phyloP scores from a whole-genome alignment of 805 yeast species.

The Maudiozyma turicensis region DNA sequence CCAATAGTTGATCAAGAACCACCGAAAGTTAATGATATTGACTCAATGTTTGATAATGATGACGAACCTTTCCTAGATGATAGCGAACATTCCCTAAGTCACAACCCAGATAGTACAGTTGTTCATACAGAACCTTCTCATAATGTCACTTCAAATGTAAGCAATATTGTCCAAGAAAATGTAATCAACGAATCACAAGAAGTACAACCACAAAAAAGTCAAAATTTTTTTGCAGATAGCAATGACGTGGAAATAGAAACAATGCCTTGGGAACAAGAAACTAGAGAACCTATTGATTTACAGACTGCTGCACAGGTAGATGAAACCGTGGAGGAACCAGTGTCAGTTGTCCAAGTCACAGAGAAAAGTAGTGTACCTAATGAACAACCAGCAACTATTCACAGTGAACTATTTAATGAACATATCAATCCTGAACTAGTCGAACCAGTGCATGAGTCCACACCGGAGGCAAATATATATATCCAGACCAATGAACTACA shows the following conservation, averaged over 20 bases:
- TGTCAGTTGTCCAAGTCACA: not conserved
- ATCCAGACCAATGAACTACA: not conserved
- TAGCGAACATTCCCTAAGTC: not conserved
- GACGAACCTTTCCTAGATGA: not conserved
- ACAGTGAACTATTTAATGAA: not conserved
- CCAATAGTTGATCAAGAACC: too few relatives aligned
- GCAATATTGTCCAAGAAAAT: not conserved
- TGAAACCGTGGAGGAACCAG: not conserved
- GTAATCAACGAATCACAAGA: not conserved
- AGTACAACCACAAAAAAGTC: not conserved
- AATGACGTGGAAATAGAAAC: conserved; percentile 1
- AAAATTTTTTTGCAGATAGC: not conserved
- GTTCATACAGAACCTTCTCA: not conserved
- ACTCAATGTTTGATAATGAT: not conserved
- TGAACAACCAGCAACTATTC: not conserved
- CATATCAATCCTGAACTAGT: not conserved
- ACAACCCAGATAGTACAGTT: not conserved
- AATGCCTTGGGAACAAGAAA: conserved; percentile 11
- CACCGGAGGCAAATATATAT: not conserved
- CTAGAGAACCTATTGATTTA: not conserved
- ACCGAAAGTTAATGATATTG: too few relatives aligned
- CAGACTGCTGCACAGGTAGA: not conserved
- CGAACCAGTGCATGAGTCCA: not conserved
- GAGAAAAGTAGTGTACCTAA: not conserved
- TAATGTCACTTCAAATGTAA: not conserved